Conservation (phyloP, 2,329 filamentous ascomycete species). For the Colletotrichum graminicola region DNA sequence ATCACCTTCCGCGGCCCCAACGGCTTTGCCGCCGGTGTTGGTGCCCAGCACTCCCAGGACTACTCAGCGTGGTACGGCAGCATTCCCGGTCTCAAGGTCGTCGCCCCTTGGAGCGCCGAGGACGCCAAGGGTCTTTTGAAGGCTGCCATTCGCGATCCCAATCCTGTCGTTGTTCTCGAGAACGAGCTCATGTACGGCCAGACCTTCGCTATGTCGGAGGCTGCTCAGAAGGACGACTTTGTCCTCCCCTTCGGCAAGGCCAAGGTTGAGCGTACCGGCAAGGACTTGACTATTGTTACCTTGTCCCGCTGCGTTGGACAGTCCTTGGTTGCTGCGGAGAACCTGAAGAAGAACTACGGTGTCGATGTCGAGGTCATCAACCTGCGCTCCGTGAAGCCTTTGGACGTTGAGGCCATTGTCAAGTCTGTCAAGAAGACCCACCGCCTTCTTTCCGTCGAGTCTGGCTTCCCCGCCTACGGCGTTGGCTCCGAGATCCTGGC, state of each 20-base stretch:
- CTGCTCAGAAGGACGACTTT: constrained; percentile 95
- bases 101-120: constrained; percentile 95
- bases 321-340: constrained; percentile 87
- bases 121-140: constrained; percentile 98
- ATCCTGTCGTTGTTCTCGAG: constrained; percentile 92
- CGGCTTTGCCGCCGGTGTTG: constrained; percentile 96
- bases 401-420: constrained; percentile 94
- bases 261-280: constrained; percentile 97
- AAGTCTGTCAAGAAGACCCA: constrained; percentile 99
- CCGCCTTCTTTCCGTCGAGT: constrained; percentile 91
- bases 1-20: constrained; percentile 99
- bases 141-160: constrained; percentile 97
- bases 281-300: constrained; percentile 95
- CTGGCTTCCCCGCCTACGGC: constrained; percentile 95
- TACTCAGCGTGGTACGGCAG: constrained; percentile 99
- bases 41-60: constrained; percentile 98
- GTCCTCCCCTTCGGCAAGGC: constrained; percentile 98
- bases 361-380: constrained; percentile 98
- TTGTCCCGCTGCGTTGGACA: constrained; percentile 96
- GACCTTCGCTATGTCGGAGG: constrained; percentile 96
- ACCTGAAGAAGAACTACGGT: constrained; percentile 95
- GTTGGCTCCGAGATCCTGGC: constrained; percentile 94
- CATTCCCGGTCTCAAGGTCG: constrained; percentile 97
- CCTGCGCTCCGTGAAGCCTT: constrained; percentile 95
- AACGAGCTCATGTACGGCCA: constrained; percentile 95